A percentile compares a stretch with the other conserved stretches of the same genome.
phyloP scores from a whole-genome alignment of 208 protist genomes.

The Herpetomonas tarakana region DNA sequence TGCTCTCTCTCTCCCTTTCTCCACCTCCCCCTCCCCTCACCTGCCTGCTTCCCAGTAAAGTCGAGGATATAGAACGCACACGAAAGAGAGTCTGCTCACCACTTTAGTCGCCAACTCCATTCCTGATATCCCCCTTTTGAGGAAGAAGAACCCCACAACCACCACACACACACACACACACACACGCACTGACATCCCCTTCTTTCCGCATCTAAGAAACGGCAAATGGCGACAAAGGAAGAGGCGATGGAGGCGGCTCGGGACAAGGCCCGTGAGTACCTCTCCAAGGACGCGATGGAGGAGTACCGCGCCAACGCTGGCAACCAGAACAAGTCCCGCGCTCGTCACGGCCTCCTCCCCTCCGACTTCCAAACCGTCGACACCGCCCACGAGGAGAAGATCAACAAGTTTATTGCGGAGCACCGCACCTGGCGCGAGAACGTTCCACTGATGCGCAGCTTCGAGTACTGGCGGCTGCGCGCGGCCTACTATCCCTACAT shows the following conservation, averaged over 20 bases:
- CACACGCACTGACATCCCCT: too few species aligned
- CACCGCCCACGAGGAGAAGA: conserved; percentile 49
- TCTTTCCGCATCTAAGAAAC: too few species aligned
- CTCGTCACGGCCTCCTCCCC: conserved; percentile 60
- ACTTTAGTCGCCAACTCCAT: too few species aligned
- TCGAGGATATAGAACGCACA: too few species aligned
- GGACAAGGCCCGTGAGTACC: conserved; percentile 48
- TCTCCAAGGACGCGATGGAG: conserved; percentile 56
- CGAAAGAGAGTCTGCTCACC: too few species aligned
- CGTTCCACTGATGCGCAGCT: conserved; percentile 53
- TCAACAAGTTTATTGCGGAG: conserved; percentile 58
- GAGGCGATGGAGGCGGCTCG: conserved; percentile 19
- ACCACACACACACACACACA: too few species aligned
- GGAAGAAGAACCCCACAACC: too few species aligned
- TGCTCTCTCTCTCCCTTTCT: too few species aligned
- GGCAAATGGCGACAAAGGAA: conserved; percentile 1
- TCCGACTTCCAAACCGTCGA: conserved; percentile 52
- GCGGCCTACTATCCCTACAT: conserved; percentile 83
- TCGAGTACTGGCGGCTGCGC: conserved; percentile 78
- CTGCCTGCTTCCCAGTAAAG: too few species aligned
- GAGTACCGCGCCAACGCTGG: conserved; percentile 35
- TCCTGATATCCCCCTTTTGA: too few species aligned
- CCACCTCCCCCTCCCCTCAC: too few species aligned
- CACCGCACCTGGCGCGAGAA: conserved; percentile 58
- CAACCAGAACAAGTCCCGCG: conserved; percentile 35